Evolutionary conservation across 495 filamentous ascomycete species (phyloP).

Genomic region (Podospora conica): DNA sequence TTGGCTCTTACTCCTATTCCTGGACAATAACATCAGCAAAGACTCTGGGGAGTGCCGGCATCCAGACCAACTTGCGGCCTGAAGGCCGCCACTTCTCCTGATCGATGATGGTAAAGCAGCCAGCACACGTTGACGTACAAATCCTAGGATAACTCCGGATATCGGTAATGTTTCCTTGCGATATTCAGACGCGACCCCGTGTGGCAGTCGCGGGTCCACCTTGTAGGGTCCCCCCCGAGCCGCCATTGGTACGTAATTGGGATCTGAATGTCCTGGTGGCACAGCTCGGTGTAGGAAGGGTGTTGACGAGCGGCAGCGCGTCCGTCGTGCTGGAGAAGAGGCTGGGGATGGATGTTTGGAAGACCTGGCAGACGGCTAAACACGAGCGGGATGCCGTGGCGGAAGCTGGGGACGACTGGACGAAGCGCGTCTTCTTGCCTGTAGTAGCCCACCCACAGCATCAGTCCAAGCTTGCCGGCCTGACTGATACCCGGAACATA

Average conservation of each 20-base stretch:
- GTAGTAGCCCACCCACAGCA: neutral
- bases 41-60: neutral
- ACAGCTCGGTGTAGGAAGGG: neutral
- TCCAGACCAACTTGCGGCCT: neutral
- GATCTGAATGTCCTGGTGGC: slow-evolving; percentile 6
- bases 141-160: neutral
- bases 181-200: slow-evolving; percentile 3
- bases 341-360: slow-evolving; percentile 2
- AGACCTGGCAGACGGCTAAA: slow-evolving; percentile 14
- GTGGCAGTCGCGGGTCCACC: slow-evolving; percentile 4
- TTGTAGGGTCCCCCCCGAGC: slow-evolving; percentile 4
- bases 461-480: neutral
- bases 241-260: slow-evolving; percentile 8
- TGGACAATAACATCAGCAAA: neutral
- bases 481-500: neutral
- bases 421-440: neutral
- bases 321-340: slow-evolving; percentile 1
- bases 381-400: slow-evolving; percentile 1
- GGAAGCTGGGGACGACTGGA: slow-evolving; percentile 1
- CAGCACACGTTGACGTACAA: neutral
- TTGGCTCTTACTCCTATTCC: neutral
- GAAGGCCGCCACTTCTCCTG: neutral
- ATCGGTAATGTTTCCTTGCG: neutral
- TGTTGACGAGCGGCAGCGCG: neutral
- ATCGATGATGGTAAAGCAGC: neutral